Evolutionary conservation across 805 yeast genomes (phyloP), one percentile per base, ranked within the genome.

Genomic region (Candida nemodendra): DNA sequence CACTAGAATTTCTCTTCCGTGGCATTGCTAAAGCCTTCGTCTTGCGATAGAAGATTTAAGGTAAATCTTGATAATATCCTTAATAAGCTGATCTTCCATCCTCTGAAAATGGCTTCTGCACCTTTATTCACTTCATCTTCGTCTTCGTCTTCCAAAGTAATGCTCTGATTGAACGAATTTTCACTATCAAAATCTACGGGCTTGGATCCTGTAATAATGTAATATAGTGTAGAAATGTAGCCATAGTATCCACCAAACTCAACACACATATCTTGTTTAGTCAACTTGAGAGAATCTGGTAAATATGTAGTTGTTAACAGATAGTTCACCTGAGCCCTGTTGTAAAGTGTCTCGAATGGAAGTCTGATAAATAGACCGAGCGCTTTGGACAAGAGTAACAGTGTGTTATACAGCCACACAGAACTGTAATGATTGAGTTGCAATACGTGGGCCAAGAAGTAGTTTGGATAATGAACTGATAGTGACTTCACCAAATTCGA

Each of bases 11-110:
- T 65, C 51, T 69, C 76, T 45, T 72, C 78, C 32, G 56, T 59
- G 39, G 61, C 60, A 18, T 57, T 51, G 38, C 60, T 68, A 25
- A 65, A 65, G 29, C 69, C 75, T 15, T 78, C 76, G 41, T 66
- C 69, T 47, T 69, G 66, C 38, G 76, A 72, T 47, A 83, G 54
- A 36, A 84, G 64, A 36, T 76, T 72, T 48, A 84, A 71, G 2
- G 95, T 90, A 84, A 95, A 91, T 35, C 82, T 81, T 9, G 95
- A 93, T 33, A 85, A 60, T 3, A 86, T 75, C 44, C 91, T 87
- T 41, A 88, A 60, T 9, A 85, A 69, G 19, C 95, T 95, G 28
- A 88, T 80, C 58, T 87, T 76, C 98, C 98, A 91, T 25, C 98
- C 99, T 49, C 91, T 75, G 71, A 86, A 90, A 18, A 82, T 59